Evolutionary conservation across 2,329 filamentous ascomycete genomes (phyloP).

Genomic region (Stagonosporopsis vannaccii): DNA sequence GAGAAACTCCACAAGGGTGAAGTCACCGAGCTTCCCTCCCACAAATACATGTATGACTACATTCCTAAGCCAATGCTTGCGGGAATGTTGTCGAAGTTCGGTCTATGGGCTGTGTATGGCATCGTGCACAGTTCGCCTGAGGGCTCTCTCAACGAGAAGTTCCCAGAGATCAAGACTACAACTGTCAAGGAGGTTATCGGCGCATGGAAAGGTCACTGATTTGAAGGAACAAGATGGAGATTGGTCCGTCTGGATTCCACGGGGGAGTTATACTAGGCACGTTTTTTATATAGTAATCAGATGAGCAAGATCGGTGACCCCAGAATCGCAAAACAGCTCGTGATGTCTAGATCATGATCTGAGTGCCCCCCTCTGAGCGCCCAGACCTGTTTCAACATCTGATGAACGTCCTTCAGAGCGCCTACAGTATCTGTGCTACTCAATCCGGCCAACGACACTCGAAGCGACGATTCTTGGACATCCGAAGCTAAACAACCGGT

Average conservation of each 20-base stretch:
- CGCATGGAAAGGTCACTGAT: conserved; percentile 15
- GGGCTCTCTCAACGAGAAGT: conserved; percentile 25
- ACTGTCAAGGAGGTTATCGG: conserved; percentile 22
- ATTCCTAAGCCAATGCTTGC: conserved; percentile 27
- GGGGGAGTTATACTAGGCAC: not conserved
- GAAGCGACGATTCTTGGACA: conserved; percentile 6
- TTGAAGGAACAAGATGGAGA: not conserved
- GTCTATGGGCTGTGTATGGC: conserved; percentile 19
- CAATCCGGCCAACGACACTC: conserved; percentile 1
- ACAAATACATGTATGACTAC: conserved; percentile 17
- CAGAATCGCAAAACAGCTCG: conserved; percentile 17
- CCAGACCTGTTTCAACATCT: conserved; percentile 19
- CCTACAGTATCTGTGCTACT: conserved; percentile 10
- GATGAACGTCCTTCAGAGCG: conserved; percentile 14
- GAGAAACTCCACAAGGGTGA: conserved; percentile 22
- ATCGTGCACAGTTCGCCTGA: conserved; percentile 13
- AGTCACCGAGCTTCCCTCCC: conserved; percentile 28
- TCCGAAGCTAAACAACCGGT: conserved; percentile 18
- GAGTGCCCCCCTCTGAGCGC: not conserved
- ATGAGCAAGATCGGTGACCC: conserved; percentile 14
- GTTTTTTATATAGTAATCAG: not conserved
- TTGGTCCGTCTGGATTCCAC: no score
- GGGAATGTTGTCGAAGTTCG: conserved; percentile 21
- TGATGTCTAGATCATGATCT: conserved; percentile 7
- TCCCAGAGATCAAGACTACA: conserved; percentile 24